Base-by-base conservation (phyloP, 148 eudicot genomes). In the Euryodendron excelsum region DNA sequence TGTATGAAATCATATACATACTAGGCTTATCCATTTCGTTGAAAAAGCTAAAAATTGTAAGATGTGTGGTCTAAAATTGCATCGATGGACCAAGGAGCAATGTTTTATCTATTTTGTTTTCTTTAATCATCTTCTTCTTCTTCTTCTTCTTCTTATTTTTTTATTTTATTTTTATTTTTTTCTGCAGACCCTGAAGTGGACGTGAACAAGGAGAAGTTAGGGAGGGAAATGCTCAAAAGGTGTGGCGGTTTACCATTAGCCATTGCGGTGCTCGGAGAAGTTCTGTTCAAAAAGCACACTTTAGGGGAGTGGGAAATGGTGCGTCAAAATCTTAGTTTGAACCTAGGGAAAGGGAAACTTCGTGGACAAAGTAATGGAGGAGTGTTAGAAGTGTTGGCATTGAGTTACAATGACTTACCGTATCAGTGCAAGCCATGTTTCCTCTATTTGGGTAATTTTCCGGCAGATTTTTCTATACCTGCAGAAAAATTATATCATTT, bases 211-310 rank as follows among this genome's bases (percentile, higher is more conserved):
- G 67, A 77, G 63, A 76, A 80, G 70, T 75, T 88, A 74, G 89
- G 80, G 50, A 86, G 67, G 70, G 72, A 58, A 36, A 84, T 88
- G 86, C 68, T 82, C 15, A 63, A 69, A 64, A 78, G 39, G 0
- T 87, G 90, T 71, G 80, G 87, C 55, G 88, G 90, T 5, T 62
- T 89, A 44, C 92, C 90, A 34, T 53, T 87, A 15, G 87, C 88
- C 12, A 74, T 89, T 52, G 65, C 73, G 41, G 80, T 85, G 69
- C 88, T 89, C 2, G 90, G 90, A 48, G 90, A 88, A 36, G 81
- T 87, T 72, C 61, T 77, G 4, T 62, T 23, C 34, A 48, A 55
- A 23, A 74, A 74, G 36, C 55, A 45, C n/a, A 59, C 68, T 23
- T 60, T 60, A 1, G 15, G 4, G 14, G 23, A 74, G 23, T 74